These are phyloP conservation scores for Craterostigma plantagineum DNA, from an alignment of 257 asterid species.

Conservation along the genomic window DNA sequence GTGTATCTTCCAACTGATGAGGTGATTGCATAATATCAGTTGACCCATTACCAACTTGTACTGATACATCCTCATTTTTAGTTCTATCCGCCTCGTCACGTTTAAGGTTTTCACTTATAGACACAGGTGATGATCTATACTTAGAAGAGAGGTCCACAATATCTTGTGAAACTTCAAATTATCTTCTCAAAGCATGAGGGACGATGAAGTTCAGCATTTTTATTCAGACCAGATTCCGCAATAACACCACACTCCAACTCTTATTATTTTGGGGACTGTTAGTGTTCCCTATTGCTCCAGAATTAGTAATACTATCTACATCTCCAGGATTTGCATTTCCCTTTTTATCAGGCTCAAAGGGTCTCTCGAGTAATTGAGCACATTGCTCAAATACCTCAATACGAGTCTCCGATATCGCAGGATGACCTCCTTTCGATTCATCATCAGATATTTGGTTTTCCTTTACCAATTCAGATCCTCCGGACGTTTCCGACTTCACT, in stretches of 20 bases:
- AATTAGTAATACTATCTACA: slow-evolving; percentile 15
- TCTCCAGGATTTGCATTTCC: slow-evolving; percentile 1
- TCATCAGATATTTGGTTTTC: slow-evolving; percentile 18
- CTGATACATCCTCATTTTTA: slow-evolving; percentile 13
- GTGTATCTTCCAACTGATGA: slow-evolving; percentile 20
- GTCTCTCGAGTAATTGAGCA: slow-evolving; percentile 14
- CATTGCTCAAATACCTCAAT: slow-evolving; percentile 13
- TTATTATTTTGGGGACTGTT: no score
- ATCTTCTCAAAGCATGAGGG: slow-evolving; percentile 17
- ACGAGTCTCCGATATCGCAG: slow-evolving; percentile 19
- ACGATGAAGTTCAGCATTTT: no score
- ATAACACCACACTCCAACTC: slow-evolving; percentile 9
- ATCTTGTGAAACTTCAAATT: slow-evolving; percentile 25
- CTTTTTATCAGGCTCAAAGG: slow-evolving; percentile 12
- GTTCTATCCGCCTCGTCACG: slow-evolving; percentile 20
- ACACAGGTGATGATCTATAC: slow-evolving; percentile 18
- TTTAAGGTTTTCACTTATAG: slow-evolving; percentile 18
- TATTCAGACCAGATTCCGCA: slow-evolving; percentile 10
- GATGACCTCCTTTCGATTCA: slow-evolving; percentile 13
- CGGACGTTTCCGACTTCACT: no score
- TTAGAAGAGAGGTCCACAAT: slow-evolving; percentile 18
- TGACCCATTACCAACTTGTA: slow-evolving; percentile 14
- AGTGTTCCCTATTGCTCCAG: slow-evolving; percentile 7
- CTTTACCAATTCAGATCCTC: slow-evolving; percentile 26
- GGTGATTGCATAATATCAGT: slow-evolving; percentile 15